Evolutionary conservation across 495 filamentous ascomycete species (phyloP), one percentile per base, ranked within the genome.

Genomic region (Pseudevernia furfuracea): DNA sequence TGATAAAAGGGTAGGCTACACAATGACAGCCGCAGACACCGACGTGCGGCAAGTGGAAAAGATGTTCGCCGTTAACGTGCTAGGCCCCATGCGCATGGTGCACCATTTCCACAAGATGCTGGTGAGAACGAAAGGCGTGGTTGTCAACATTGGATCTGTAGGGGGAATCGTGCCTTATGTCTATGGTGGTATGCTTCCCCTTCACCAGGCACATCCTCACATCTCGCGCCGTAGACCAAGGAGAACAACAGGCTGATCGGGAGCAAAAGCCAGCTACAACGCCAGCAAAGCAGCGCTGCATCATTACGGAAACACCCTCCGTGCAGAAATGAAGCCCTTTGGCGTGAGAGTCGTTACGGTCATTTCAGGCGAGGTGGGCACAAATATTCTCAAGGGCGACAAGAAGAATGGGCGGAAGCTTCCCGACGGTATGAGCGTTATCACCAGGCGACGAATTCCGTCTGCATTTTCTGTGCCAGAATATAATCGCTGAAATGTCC

Each of bases 71-170:
- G 72, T 75, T 15, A 75, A 75, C 32, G 64, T 75, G 11, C 69
- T 75, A 52, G 74, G 74, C 0, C 72, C 74, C 0, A 75, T 75
- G 74, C 61, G 71, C 4, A 74, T 74, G 74, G 70, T 75, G 1
- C 70, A 66, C 19, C 37, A 63, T 15, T 75, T 75, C 34, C 72
- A 75, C 48, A 25, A 36, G 0, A 58, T 75, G 64, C 7, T 75
- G 3, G 66, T 75, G 28, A 25, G 2, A 21, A 25, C 67, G 0
- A 30, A 65, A 28, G 72, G 72, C 0, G 68, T 48, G 0, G 67
- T 75, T 9, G 74, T 74, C 14, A 75, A 75, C 60, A 71, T 73
- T 37, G 72, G 74, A 0, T 69, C 71, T 12, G 64, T 75, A 32
- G 74, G 72, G 0, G 74, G 74, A 0, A 66, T 75, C 23, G 52